A percentile compares a stretch with the other conserved stretches of the same genome.
Conservation (phyloP, 164 flowering plant species). For the grape (Vitis vinifera) region DNA sequence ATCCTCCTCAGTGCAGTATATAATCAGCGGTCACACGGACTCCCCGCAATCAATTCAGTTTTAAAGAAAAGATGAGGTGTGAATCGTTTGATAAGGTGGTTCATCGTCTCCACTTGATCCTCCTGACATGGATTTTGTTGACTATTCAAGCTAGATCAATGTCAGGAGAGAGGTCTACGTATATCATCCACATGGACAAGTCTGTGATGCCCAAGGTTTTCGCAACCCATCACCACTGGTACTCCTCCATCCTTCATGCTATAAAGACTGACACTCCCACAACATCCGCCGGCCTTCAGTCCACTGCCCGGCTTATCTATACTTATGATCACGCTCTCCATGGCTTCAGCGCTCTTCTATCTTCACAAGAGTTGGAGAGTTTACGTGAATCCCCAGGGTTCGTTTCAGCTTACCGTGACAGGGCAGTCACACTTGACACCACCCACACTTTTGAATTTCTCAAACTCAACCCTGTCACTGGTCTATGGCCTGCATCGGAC, state of each 20-base stretch:
- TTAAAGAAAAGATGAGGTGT: neutral
- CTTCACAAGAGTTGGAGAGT: slow-evolving; percentile 19
- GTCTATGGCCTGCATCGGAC: slow-evolving; percentile 46
- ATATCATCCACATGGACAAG: slow-evolving; percentile 64
- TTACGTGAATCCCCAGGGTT: slow-evolving; percentile 25
- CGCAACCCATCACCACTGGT: slow-evolving; percentile 39
- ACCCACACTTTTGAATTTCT: slow-evolving; percentile 48
- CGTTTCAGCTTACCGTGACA: slow-evolving; percentile 31
- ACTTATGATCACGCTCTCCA: slow-evolving; percentile 41
- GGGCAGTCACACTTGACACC: slow-evolving; percentile 24
- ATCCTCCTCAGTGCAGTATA: too few relatives aligned
- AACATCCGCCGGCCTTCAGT: neutral
- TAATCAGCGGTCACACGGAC: too few relatives aligned
- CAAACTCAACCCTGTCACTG: slow-evolving; percentile 26
- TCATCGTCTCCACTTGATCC: neutral
- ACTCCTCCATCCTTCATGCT: slow-evolving; percentile 33
- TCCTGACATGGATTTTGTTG: slow-evolving; percentile 19
- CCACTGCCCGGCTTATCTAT: slow-evolving; percentile 27
- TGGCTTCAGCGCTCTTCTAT: slow-evolving; percentile 49
- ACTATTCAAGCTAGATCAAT: neutral
- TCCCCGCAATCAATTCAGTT: too few relatives aligned
- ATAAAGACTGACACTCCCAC: slow-evolving; percentile 7
- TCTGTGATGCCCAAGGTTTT: slow-evolving; percentile 48
- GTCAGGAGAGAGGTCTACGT: slow-evolving; percentile 23
- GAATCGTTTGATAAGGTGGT: neutral